phyloP scores from a whole-genome alignment of 192 early-diverging fungal genomes.

The Entomortierella beljakovae region DNA sequence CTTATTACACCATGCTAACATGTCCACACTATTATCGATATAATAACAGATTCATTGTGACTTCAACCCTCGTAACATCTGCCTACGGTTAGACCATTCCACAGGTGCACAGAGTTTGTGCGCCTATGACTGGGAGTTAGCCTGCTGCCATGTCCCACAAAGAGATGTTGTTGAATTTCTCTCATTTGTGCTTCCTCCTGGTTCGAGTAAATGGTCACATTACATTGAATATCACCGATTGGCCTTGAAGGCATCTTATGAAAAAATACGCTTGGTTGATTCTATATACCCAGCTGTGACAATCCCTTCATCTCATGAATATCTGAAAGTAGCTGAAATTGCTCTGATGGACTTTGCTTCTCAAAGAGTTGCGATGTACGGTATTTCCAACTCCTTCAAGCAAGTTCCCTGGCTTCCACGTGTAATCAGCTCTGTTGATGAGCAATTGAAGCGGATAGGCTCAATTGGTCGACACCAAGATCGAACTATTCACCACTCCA shows the following conservation, averaged over 20 bases:
- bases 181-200: conserved; percentile 49
- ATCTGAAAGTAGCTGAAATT: conserved; percentile 43
- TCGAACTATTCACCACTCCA: conserved; percentile 18
- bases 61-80: conserved; percentile 53
- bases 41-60: conserved; percentile 35
- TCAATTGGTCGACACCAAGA: conserved; percentile 10
- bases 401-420: conserved; percentile 40
- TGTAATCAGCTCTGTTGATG: conserved; percentile 24
- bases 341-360: conserved; percentile 49
- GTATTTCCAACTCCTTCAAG: conserved; percentile 50
- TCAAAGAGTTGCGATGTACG: conserved; percentile 41
- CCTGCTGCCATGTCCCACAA: conserved; percentile 49
- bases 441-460: conserved; percentile 25
- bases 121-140: conserved; percentile 50
- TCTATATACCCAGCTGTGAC: neutral
- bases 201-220: conserved; percentile 35
- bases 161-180: conserved; percentile 51
- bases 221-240: conserved; percentile 53
- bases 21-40: neutral
- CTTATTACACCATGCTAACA: neutral
- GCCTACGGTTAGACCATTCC: conserved; percentile 23
- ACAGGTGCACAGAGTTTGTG: conserved; percentile 32
- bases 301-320: conserved; percentile 31
- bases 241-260: conserved; percentile 27
- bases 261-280: neutral